These are phyloP conservation scores for Aspergillus fumigatiaffinis DNA, from an alignment of 2,329 filamentous ascomycete species.

Conservation along the genomic window DNA sequence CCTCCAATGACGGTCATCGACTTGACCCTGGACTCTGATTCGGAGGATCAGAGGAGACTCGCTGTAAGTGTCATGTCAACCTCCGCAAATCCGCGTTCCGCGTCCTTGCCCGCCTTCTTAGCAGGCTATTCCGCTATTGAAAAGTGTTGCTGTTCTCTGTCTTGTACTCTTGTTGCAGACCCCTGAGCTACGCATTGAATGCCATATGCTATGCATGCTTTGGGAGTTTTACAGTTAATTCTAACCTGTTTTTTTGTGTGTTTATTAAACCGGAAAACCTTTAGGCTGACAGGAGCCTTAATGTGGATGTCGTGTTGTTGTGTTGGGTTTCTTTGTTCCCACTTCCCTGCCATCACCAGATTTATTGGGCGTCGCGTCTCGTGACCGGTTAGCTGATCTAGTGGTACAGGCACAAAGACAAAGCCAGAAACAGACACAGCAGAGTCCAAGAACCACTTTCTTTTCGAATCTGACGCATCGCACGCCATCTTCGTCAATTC, in stretches of 20 bases:
- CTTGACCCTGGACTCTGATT: constrained; percentile 23
- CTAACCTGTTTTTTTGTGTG: not conserved
- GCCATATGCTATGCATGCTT: not conserved
- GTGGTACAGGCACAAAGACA: not conserved
- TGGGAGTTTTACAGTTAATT: not conserved
- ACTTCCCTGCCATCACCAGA: not conserved
- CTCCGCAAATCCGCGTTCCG: not conserved
- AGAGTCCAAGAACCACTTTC: constrained; percentile 2
- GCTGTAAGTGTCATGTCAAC: not conserved
- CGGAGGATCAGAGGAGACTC: constrained; percentile 12
- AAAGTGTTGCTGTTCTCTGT: not conserved
- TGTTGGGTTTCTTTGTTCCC: not conserved
- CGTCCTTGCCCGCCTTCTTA: not conserved
- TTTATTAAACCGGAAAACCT: not conserved
- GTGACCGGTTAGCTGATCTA: constrained; percentile 3
- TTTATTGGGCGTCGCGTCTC: not conserved
- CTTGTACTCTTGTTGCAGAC: not conserved
- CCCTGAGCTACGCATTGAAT: no score
- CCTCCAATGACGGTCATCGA: constrained; percentile 21
- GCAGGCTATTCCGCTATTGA: not conserved
- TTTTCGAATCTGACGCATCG: constrained; percentile 13
- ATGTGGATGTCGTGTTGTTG: not conserved
- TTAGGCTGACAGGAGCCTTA: not conserved
- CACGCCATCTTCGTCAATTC: constrained; percentile 9
- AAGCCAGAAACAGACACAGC: not conserved